Conservation (phyloP, 768 basidiomycete species). For the Chalciporus chontae region DNA sequence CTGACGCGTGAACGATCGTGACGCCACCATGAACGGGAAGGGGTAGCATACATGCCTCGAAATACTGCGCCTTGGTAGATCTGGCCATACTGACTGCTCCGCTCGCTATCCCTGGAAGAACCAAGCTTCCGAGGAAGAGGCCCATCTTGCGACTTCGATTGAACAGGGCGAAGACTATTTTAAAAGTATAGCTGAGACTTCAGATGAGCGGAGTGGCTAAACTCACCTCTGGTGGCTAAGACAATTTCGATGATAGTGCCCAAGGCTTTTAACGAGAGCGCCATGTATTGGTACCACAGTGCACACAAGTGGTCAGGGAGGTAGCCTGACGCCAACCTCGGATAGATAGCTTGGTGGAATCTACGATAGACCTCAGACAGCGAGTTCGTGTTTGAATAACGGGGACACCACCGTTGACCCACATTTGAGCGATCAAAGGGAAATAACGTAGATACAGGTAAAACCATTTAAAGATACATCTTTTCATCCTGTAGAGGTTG, state of each 20-base stretch:
- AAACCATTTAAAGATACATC: neutral
- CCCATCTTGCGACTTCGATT: constrained; percentile 31
- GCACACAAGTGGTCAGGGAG: neutral
- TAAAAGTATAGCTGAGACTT: neutral
- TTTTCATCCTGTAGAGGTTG: neutral
- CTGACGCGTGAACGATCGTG: constrained; percentile 16
- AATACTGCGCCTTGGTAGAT: neutral
- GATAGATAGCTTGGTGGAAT: neutral
- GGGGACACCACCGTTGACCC: neutral
- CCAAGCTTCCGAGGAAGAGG: neutral
- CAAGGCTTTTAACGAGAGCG: constrained; percentile 5
- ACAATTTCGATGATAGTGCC: constrained; percentile 18
- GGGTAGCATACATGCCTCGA: constrained; percentile 26
- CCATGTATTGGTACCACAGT: neutral
- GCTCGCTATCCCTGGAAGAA: constrained; percentile 12
- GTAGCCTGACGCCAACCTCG: neutral
- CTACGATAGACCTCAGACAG: neutral
- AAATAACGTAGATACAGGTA: neutral
- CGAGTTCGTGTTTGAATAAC: neutral
- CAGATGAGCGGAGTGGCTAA: neutral
- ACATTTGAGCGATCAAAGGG: neutral
- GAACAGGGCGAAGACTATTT: constrained; percentile 21
- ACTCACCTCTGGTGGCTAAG: constrained; percentile 22
- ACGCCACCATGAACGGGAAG: neutral
- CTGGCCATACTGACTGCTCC: constrained; percentile 23